Evolutionary conservation across 2,329 filamentous ascomycete genomes (phyloP).

Genomic region (Phaeoacremonium minimum): DNA sequence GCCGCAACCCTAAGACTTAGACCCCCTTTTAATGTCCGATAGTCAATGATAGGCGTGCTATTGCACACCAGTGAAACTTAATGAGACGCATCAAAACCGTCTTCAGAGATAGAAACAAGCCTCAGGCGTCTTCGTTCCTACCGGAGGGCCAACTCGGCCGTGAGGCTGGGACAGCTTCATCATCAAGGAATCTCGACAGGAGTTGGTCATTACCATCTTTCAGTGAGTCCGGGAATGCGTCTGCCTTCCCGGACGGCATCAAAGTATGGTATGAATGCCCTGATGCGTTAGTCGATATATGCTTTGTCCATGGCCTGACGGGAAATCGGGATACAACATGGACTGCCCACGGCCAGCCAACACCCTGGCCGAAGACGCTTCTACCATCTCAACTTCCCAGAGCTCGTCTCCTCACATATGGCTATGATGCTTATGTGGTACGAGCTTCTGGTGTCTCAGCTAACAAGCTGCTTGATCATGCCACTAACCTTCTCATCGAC

Average conservation of each 20-base stretch:
- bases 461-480: conserved; percentile 22
- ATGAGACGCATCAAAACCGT: no score
- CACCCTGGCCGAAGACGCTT: conserved; percentile 28
- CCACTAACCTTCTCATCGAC: conserved; percentile 21
- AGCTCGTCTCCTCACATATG: conserved; percentile 31
- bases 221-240: no score
- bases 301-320: conserved; percentile 35
- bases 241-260: conserved; percentile 12
- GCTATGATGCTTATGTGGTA: conserved; percentile 30
- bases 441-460: conserved; percentile 11
- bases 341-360: conserved; percentile 20
- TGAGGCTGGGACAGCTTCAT: no score
- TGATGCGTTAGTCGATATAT: conserved; percentile 17
- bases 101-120: no score
- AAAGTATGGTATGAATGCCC: conserved; percentile 11
- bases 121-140: no score
- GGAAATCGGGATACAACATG: conserved; percentile 32
- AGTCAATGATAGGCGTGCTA: no score
- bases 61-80: no score
- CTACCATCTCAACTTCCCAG: conserved; percentile 21
- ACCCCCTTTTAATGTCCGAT: no score
- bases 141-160: no score
- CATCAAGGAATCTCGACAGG: no score
- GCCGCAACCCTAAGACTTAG: no score
- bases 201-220: no score